Percentiles rank a stretch among this genome's conserved stretches.
phyloP scores from a whole-genome alignment of 1,284 basidiomycete species.

The Cutaneotrichosporon daszewskae region DNA sequence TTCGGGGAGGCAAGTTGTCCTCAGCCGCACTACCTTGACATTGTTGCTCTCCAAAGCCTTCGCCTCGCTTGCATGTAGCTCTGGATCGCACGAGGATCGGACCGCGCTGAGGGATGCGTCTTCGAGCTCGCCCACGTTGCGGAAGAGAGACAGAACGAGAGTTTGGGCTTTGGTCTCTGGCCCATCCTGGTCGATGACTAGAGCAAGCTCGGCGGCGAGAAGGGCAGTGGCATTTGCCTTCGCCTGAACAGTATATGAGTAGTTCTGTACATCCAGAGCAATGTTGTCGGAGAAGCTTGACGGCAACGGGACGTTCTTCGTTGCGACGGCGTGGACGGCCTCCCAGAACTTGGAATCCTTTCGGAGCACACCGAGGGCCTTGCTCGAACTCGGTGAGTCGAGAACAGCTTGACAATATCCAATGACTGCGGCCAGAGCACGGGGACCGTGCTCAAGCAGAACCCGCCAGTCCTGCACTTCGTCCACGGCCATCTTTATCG shows the following conservation, averaged over 20 bases:
- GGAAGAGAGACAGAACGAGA: conserved; percentile 36
- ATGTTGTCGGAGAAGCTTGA: conserved; percentile 35
- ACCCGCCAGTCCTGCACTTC: conserved; percentile 58
- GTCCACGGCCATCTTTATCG: conserved; percentile 54
- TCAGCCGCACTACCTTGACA: conserved; percentile 49
- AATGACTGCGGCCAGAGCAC: conserved; percentile 67
- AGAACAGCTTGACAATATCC: conserved; percentile 68
- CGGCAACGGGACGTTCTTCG: conserved; percentile 29
- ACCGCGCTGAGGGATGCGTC: conserved; percentile 25
- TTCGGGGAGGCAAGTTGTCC: conserved; percentile 57
- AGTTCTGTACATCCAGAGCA: conserved; percentile 43
- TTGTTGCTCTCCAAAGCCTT: conserved; percentile 24
- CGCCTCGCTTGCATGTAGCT: conserved; percentile 32
- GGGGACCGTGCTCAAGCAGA: conserved; percentile 67
- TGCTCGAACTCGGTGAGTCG: conserved; percentile 23
- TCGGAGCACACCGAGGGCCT: conserved; percentile 21
- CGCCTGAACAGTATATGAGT: conserved; percentile 57
- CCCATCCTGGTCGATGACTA: conserved; percentile 24
- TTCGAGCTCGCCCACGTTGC: conserved; percentile 37
- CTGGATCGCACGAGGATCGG: conserved; percentile 33
- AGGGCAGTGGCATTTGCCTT: conserved; percentile 39
- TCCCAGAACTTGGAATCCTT: conserved; percentile 33
- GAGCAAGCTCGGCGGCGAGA: conserved; percentile 30
- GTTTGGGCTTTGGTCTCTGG: conserved; percentile 29
- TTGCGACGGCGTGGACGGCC: conserved; percentile 30